Conservation (phyloP, 2,329 filamentous ascomycete genomes). For the Fusarium setosum region DNA sequence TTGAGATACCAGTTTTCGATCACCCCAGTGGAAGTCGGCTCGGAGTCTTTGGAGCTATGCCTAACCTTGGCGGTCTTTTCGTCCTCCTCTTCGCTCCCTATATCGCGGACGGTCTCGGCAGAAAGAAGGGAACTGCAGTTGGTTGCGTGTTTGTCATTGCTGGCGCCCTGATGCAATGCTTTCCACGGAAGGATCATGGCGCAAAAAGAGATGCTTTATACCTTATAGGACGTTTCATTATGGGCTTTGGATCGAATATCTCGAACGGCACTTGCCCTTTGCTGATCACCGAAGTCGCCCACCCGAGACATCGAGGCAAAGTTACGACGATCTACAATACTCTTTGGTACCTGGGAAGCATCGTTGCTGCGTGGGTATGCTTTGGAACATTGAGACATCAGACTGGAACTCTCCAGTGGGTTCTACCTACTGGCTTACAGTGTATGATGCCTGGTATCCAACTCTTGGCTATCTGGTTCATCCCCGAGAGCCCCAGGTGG, state of each 20-base stretch:
- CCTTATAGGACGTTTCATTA: conserved; percentile 36
- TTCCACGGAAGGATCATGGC: conserved; percentile 16
- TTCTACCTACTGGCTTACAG: conserved; percentile 33
- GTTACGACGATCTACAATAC: conserved; percentile 42
- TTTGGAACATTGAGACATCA: conserved; percentile 33
- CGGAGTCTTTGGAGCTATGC: conserved; percentile 41
- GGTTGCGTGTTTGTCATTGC: conserved; percentile 32
- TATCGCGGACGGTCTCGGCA: conserved; percentile 36
- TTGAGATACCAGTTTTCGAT: conserved; percentile 26
- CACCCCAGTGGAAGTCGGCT: conserved; percentile 37
- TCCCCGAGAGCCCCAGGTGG: conserved; percentile 38
- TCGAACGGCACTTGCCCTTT: conserved; percentile 39
- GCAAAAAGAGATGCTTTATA: conserved; percentile 32
- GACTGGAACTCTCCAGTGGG: conserved; percentile 33
- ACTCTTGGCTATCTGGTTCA: conserved; percentile 29
- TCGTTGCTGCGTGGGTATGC: conserved; percentile 36
- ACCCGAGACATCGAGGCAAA: conserved; percentile 34
- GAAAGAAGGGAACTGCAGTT: conserved; percentile 38
- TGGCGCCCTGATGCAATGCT: conserved; percentile 39
- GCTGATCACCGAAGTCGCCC: conserved; percentile 38
- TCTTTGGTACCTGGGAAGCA: conserved; percentile 38
- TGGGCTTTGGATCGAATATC: conserved; percentile 40
- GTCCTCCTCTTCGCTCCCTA: conserved; percentile 40
- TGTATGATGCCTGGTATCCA: conserved; percentile 39
- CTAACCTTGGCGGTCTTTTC: conserved; percentile 38